Evolutionary conservation across 73 alveolate species (phyloP).

Genomic region (Symbiodinium natans): DNA sequence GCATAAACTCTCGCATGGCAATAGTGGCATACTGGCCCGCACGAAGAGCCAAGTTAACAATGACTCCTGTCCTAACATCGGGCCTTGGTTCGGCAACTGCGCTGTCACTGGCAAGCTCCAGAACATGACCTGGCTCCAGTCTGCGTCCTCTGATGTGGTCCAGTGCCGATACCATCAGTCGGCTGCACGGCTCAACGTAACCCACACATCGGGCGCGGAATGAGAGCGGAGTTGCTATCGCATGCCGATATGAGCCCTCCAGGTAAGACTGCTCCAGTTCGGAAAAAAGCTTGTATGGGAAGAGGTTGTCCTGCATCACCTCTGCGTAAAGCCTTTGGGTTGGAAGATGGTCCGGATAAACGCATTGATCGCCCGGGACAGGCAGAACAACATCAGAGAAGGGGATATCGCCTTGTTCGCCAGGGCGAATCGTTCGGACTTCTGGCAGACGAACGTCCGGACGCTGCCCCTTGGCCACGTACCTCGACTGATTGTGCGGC

Average conservation of each 20-base stretch:
- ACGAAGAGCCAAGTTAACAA: constrained; percentile 8
- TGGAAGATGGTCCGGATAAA: too few species aligned
- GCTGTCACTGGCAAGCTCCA: neutral
- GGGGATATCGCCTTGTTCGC: too few species aligned
- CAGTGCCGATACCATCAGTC: constrained; percentile 40
- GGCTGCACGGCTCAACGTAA: neutral
- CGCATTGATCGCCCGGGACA: too few species aligned
- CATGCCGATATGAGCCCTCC: neutral
- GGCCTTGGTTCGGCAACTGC: neutral
- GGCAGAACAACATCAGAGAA: too few species aligned
- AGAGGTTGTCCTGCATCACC: too few species aligned
- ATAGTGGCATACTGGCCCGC: constrained; percentile 50
- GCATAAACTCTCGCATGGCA: constrained; percentile 80
- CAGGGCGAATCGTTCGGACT: too few species aligned
- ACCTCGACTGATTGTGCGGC: too few species aligned
- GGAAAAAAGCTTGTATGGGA: too few species aligned
- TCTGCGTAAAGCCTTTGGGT: too few species aligned
- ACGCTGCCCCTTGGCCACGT: too few species aligned
- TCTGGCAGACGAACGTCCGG: too few species aligned
- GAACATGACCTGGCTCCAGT: neutral
- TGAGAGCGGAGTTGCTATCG: neutral
- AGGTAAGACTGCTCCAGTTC: neutral
- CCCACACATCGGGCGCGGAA: constrained; percentile 6
- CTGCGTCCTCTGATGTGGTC: constrained; percentile 23
- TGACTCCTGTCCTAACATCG: neutral